phyloP scores from a whole-genome alignment of 805 yeast species.

The Lachancea sp. region DNA sequence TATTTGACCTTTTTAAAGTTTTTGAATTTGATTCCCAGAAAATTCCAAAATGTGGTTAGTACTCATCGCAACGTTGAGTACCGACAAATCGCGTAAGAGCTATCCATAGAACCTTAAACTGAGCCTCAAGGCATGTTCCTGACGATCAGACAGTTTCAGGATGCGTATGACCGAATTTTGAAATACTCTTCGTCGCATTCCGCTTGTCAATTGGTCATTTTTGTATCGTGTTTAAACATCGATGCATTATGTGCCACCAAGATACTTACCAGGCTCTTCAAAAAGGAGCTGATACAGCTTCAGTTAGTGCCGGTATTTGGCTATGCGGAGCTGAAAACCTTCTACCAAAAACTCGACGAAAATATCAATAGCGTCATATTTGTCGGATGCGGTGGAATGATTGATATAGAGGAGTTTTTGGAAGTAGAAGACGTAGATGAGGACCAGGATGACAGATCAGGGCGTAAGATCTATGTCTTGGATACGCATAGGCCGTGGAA shows the following conservation, averaged over 20 bases:
- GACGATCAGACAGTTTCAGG: conserved; percentile 59
- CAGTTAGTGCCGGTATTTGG: conserved; percentile 93
- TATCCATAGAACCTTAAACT: neutral
- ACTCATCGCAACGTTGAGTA: conserved; percentile 3
- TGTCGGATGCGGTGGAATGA: conserved; percentile 90
- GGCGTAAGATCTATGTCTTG: conserved; percentile 54
- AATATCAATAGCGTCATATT: conserved; percentile 72
- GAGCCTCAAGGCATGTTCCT: conserved; percentile 52
- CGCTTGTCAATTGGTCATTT: conserved; percentile 81
- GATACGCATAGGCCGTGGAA: conserved; percentile 98
- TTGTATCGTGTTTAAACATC: conserved; percentile 83
- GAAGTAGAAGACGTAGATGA: conserved; percentile 55
- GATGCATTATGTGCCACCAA: conserved; percentile 89
- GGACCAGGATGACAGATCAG: conserved; percentile 29
- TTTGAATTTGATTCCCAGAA: neutral
- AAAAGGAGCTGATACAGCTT: conserved; percentile 77
- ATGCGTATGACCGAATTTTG: conserved; percentile 61
- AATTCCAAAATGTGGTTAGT: neutral
- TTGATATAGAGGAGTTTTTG: conserved; percentile 72
- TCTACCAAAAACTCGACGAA: conserved; percentile 58
- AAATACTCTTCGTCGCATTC: conserved; percentile 79
- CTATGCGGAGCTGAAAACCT: conserved; percentile 64
- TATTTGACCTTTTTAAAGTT: neutral
- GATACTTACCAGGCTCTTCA: conserved; percentile 62
- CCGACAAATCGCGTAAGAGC: neutral